phyloP scores from a whole-genome alignment of 2,329 filamentous ascomycete species.

The Hypoxylon sp. region DNA sequence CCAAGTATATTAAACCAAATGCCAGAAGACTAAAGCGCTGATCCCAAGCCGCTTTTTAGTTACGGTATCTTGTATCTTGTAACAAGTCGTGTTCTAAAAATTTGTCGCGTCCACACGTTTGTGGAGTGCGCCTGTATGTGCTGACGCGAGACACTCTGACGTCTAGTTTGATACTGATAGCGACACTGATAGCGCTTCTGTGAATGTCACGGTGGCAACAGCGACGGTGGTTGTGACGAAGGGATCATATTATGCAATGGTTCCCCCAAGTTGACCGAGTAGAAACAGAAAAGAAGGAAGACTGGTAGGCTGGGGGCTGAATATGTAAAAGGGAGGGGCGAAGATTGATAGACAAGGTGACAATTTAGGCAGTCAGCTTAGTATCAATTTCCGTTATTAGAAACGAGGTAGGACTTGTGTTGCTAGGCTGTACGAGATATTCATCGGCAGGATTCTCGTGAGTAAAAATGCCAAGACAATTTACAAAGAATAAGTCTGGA shows the following conservation, averaged over 20 bases:
- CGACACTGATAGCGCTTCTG: conserved; percentile 5
- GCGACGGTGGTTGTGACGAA: conserved; percentile 24
- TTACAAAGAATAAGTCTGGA: conserved; percentile 10
- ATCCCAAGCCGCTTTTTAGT: conserved; percentile 4
- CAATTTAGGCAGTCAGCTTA: conserved; percentile 38
- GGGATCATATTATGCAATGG: conserved; percentile 30
- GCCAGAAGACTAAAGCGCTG: conserved; percentile 6
- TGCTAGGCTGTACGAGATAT: background rate
- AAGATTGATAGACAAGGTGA: conserved; percentile 25
- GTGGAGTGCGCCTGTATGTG: conserved; percentile 8
- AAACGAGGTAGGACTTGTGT: conserved; percentile 32
- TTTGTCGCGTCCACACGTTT: conserved; percentile 9
- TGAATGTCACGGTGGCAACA: conserved; percentile 14
- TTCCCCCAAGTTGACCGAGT: background rate
- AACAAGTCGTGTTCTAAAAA: conserved; percentile 12
- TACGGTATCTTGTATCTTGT: background rate
- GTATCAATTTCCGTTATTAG: conserved; percentile 34
- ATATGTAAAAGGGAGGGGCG: conserved; percentile 34
- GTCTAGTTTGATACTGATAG: background rate
- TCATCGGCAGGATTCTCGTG: conserved; percentile 9
- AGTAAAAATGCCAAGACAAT: conserved; percentile 26
- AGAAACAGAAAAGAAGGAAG: conserved; percentile 14
- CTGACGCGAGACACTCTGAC: conserved; percentile 6
- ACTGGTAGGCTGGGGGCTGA: conserved; percentile 13
- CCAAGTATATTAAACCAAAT: conserved; percentile 3